Conservation (phyloP, 2,329 filamentous ascomycete genomes). For the Trichoderma endophyticum region DNA sequence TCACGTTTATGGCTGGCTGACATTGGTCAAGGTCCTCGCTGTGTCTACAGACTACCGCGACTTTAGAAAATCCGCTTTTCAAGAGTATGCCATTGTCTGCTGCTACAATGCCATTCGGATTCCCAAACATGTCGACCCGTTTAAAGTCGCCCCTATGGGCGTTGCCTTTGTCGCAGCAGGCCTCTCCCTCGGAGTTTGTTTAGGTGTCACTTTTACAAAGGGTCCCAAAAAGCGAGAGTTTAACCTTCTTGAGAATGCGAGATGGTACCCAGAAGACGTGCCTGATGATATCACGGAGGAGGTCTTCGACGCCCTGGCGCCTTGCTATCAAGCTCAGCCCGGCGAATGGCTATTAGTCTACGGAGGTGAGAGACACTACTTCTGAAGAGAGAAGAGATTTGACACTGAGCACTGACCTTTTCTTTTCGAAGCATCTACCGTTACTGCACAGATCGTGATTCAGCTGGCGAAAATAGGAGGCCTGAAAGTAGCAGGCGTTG, state of each 20-base stretch:
- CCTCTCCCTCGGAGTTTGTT: constrained; percentile 9
- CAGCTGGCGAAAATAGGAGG: constrained; percentile 13
- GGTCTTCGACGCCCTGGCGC: constrained; percentile 12
- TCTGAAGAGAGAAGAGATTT: not conserved
- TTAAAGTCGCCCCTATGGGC: constrained; percentile 11
- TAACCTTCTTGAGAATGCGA: constrained; percentile 11
- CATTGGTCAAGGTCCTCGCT: constrained; percentile 1
- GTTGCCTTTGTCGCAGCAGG: constrained; percentile 13
- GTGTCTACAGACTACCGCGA: constrained; percentile 14
- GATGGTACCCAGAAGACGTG: constrained; percentile 1
- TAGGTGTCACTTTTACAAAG: constrained; percentile 7
- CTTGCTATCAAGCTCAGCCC: constrained; percentile 13
- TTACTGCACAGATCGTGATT: not conserved
- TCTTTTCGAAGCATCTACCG: constrained; percentile 3
- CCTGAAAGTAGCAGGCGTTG: constrained; percentile 7
- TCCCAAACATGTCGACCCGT: constrained; percentile 13
- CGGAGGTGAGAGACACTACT: not conserved
- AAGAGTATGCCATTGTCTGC: constrained; percentile 15
- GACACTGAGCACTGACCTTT: not conserved
- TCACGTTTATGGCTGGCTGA: not conserved
- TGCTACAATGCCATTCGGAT: constrained; percentile 17
- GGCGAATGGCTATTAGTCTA: constrained; percentile 15
- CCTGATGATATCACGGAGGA: constrained; percentile 12
- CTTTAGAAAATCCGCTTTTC: constrained; percentile 10
- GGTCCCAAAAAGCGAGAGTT: constrained; percentile 7